Base-by-base conservation (phyloP, 2,329 filamentous ascomycete species). In the Fusarium oxysporum region DNA sequence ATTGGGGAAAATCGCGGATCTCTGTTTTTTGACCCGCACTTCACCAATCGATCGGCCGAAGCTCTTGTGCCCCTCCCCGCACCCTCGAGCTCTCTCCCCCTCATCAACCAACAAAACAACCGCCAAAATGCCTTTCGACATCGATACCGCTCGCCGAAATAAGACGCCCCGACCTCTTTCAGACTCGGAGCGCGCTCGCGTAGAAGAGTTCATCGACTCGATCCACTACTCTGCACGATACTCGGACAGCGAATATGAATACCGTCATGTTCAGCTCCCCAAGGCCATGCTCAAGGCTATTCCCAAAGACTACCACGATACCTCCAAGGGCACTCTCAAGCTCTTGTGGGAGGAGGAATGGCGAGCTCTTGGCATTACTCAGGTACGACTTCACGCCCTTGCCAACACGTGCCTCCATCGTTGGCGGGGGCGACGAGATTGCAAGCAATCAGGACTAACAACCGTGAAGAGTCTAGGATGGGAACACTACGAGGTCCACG, bases 401-500 rank as follows among this genome's bases (percentile, higher is more conserved):
- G 56, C 44, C 30, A 37, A 37, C 40, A 40, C 54, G 32, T 50
- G 47, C 45, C 41, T 51, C 21, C 19, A n/a, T 40, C 41, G 30
- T 35, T 28, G 19, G 25, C 19, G 45, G 55, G 30, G 41, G 28
- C 17, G 23, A 37, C 38, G 40, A 43, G 32, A 33, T 9, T 48
- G 14, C 12, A 38, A 53, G 35, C 38, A 25, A 13, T 17, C 17
- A 41, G 50, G 57, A 64, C 78, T 80, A 57, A 75, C 71, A 55
- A 32, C 25, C 19, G 33, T 37, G 23, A 81, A 98, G 95, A 98
- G 96, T 86, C 87, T 99, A 79, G 96, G 96, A 65, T 99, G 96
- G 96, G 96, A 98, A 82, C 96, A 99, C 83, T 99, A 99, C 82
- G 96, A 99, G 83, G 96, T 99, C 61, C 96, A 99, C 83, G 96